These are phyloP conservation scores for Colletotrichum sp. DNA, from an alignment of 2,329 filamentous ascomycete species.

Conservation along the genomic window DNA sequence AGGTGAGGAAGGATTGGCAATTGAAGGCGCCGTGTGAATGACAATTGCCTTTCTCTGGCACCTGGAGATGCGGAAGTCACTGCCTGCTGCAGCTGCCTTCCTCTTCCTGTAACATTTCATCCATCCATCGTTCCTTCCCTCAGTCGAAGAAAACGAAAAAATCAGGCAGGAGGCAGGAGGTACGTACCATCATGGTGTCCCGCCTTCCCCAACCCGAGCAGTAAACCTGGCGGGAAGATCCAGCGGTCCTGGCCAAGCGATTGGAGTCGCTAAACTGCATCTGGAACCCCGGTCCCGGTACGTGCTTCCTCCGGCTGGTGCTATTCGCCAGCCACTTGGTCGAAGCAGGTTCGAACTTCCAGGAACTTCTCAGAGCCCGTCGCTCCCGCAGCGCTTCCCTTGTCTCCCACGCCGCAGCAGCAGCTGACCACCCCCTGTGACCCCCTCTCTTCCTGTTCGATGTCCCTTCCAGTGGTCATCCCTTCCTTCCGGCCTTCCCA, in stretches of 20 bases:
- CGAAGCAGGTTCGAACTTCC: neutral
- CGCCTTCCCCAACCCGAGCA: neutral
- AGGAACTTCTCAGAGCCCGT: neutral
- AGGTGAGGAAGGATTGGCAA: neutral
- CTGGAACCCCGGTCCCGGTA: neutral
- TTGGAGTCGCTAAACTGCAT: neutral
- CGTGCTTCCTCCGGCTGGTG: neutral
- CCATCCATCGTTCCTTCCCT: neutral
- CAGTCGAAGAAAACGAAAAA: neutral
- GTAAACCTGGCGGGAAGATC: neutral
- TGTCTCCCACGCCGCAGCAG: neutral
- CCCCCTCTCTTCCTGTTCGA: neutral
- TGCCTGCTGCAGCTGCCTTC: neutral
- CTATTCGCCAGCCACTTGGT: neutral
- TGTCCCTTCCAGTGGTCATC: neutral
- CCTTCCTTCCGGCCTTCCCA: neutral
- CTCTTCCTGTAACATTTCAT: neutral
- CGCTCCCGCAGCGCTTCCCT: constrained; percentile 7
- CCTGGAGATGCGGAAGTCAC: neutral
- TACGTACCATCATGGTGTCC: neutral
- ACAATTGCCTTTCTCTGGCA: neutral
- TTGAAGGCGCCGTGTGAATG: neutral
- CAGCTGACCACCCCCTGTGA: neutral
- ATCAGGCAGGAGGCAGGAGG: neutral
- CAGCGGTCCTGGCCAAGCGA: neutral